These are phyloP conservation scores for Sabuloglossum arenarium DNA, from an alignment of 495 filamentous ascomycete species.

Conservation along the genomic window DNA sequence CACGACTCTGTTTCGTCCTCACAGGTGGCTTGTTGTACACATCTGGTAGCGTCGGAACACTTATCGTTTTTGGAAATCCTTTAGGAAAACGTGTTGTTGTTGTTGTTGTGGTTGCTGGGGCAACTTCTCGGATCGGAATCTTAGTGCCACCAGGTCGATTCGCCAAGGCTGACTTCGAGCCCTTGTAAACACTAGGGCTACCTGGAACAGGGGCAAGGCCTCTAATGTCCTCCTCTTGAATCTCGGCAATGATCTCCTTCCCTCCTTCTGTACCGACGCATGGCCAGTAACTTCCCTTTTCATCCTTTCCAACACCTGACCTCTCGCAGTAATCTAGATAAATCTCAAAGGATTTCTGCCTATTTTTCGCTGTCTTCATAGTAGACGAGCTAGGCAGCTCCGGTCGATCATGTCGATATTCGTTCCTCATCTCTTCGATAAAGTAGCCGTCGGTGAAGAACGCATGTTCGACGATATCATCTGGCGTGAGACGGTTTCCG, in stretches of 20 bases:
- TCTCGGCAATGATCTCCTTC: conserved; percentile 36
- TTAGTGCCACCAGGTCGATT: background rate
- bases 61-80: background rate
- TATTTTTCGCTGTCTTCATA: background rate
- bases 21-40: background rate
- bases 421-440: conserved; percentile 8
- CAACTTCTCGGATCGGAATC: background rate
- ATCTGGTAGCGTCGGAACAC: conserved; percentile 18
- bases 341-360: background rate
- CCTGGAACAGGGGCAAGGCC: background rate
- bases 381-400: background rate
- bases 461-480: conserved; percentile 60
- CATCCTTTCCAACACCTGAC: conserved; percentile 26
- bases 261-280: conserved; percentile 14
- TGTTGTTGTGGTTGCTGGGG: background rate
- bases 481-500: conserved; percentile 50
- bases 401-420: conserved; percentile 9
- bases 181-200: background rate
- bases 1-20: conserved; percentile 20
- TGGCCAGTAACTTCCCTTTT: background rate
- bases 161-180: background rate
- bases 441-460: conserved; percentile 54
- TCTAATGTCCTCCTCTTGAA: conserved; percentile 39
- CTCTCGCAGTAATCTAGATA: conserved; percentile 24
- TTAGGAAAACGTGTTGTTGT: background rate